Base-by-base conservation (phyloP, 106 monocot genomes). In the Posidonia australis region DNA sequence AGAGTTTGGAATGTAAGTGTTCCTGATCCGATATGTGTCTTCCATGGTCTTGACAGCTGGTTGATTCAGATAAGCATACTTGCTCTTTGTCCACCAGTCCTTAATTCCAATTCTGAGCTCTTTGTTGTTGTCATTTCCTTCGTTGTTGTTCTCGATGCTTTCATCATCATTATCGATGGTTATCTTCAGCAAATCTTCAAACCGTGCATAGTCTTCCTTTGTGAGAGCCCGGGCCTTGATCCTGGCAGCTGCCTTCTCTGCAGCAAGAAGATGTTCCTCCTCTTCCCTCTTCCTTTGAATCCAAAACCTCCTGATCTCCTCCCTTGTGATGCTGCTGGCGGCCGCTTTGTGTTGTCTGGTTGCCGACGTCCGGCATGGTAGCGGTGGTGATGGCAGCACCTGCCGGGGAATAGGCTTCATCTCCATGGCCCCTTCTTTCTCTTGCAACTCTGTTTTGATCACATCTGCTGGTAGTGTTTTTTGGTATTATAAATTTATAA, bases 81-180 rank as follows among this genome's bases (percentile, higher is more conserved):
- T 82, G 43, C 86, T 86, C 29, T 77, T 86, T 0, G 77, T 79
- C 86, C 86, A 86, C 85, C 89, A 89, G 48, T 84, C 77, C 48
- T 80, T 84, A 61, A 82, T 82, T 41, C 79, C 81, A 41, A 79
- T 71, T 21, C 51, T 29, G 17, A 59, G 54, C 49, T 77, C 83
- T 21, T 76, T 74, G 2, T 21, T 9, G 16, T n/a, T 17, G 3
- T 45, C 23, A 2, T 63, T 45, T 27, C 23, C 43, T 11, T 68
- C 44, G 49, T 43, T 28, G 48, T 12, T 54, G 46, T 23, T 60
- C 27, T 26, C 31, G 28, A 3, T 13, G 49, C 26, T 24, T 3
- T 43, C 32, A 42, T 17, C 16, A 10, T 48, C 28, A 17, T 43
- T 36, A 18, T 56, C 55, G 5, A 32, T 55, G 27, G 66, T 67